Evolutionary conservation across 2,329 filamentous ascomycete genomes (phyloP).

Genomic region (Nigrograna mackinnonii): DNA sequence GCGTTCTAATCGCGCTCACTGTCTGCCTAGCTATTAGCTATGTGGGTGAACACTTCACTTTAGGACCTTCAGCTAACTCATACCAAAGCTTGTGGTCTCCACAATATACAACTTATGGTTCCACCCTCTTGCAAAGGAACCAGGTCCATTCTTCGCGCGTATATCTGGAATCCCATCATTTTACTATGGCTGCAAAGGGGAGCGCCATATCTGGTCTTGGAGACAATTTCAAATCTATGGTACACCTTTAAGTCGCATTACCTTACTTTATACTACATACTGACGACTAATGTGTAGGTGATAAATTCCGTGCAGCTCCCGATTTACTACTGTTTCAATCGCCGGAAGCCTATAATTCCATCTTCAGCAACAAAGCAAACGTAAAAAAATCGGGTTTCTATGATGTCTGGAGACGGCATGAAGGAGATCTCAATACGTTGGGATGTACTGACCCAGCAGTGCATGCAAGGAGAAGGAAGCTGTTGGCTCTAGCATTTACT

Average conservation of each 20-base stretch:
- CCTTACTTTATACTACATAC: not conserved
- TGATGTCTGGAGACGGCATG: conserved; percentile 8
- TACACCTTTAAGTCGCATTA: not conserved
- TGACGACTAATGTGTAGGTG: conserved; percentile 1
- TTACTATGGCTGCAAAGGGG: conserved; percentile 11
- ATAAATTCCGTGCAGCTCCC: conserved; percentile 13
- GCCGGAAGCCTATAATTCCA: conserved; percentile 48
- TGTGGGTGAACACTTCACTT: no score
- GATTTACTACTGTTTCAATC: conserved; percentile 69
- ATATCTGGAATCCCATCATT: conserved; percentile 6
- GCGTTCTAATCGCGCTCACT: no score
- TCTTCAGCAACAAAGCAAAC: conserved; percentile 34
- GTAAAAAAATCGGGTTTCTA: conserved; percentile 11
- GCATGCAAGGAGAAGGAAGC: conserved; percentile 3
- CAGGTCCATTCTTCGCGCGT: conserved; percentile 6
- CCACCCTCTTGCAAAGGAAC: conserved; percentile 5
- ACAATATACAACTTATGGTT: conserved; percentile 10
- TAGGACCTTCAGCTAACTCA: no score
- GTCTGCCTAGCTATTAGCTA: no score
- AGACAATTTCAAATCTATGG: conserved; percentile 15
- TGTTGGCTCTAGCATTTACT: conserved; percentile 7
- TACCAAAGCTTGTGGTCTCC: no score
- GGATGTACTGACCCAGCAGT: conserved; percentile 4
- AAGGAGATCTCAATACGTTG: conserved; percentile 5
- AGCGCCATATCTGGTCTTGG: conserved; percentile 20